These are phyloP conservation scores for Scortechinia acanthostroma DNA, from an alignment of 2,329 filamentous ascomycete species.

Conservation along the genomic window DNA sequence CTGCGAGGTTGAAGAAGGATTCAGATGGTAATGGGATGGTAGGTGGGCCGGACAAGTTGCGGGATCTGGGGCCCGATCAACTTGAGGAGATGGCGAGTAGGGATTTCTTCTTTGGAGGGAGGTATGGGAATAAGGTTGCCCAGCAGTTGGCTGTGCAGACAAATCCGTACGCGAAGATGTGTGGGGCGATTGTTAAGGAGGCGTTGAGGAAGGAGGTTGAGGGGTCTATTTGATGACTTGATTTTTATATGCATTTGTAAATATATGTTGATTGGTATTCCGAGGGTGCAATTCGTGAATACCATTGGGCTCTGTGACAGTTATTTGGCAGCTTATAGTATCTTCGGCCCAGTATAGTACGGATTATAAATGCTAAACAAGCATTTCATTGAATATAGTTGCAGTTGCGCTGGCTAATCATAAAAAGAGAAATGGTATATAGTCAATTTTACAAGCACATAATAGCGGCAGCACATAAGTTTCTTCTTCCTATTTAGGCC, in stretches of 20 bases:
- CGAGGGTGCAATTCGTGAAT: not conserved
- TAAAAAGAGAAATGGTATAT: too few species aligned
- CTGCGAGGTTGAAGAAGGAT: constrained; percentile 5
- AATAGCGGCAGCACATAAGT: too few species aligned
- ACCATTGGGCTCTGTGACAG: too few species aligned
- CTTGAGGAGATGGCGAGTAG: constrained; percentile 20
- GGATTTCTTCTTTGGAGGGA: constrained; percentile 23
- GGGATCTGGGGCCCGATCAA: constrained; percentile 9
- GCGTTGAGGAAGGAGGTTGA: constrained; percentile 23
- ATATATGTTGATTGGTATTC: not conserved
- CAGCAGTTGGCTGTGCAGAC: constrained; percentile 20
- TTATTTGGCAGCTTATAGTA: too few species aligned
- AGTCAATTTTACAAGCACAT: too few species aligned
- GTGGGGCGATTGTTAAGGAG: constrained; percentile 26
- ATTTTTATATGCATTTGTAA: not conserved
- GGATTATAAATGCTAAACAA: too few species aligned
- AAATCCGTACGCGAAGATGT: constrained; percentile 28
- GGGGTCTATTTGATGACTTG: not conserved
- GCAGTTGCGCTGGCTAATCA: too few species aligned
- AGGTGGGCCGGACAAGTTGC: constrained; percentile 5
- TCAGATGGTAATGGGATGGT: too few species aligned
- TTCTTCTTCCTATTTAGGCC: too few species aligned
- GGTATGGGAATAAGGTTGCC: constrained; percentile 24
- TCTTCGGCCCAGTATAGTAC: too few species aligned
- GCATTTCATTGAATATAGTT: too few species aligned